phyloP scores from a whole-genome alignment of 2,329 filamentous ascomycete genomes.

The Basipetospora chlamydospora region DNA sequence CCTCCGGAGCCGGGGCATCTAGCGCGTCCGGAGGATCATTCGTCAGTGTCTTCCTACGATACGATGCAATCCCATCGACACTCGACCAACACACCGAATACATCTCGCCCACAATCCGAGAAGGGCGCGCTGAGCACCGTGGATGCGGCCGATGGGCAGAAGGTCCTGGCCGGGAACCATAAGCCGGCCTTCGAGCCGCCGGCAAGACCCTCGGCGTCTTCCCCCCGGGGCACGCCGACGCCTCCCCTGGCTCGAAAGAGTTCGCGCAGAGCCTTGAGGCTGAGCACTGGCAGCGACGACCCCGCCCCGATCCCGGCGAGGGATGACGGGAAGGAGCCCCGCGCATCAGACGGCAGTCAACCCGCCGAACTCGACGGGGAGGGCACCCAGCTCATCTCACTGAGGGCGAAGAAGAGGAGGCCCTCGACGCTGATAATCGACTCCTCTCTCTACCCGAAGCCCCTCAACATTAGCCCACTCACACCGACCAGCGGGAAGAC shows the following conservation, averaged over 20 bases:
- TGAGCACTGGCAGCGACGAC: not conserved
- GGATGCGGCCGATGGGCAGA: constrained; percentile 4
- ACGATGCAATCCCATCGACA: constrained; percentile 14
- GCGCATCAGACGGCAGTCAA: no score
- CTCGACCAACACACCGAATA: constrained; percentile 22
- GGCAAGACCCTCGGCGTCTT: no score
- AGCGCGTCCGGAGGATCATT: constrained; percentile 21
- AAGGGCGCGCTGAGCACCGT: constrained; percentile 7
- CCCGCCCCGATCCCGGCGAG: not conserved
- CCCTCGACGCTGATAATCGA: no score
- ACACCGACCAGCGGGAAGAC: no score
- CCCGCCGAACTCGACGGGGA: not conserved
- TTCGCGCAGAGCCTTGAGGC: constrained; percentile 4
- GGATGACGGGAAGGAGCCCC: no score
- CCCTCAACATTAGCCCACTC: no score
- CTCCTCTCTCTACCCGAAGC: not conserved
- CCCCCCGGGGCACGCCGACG: constrained; percentile 12
- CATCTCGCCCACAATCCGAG: constrained; percentile 25
- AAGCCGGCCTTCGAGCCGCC: constrained; percentile 1
- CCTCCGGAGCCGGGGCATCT: constrained; percentile 4
- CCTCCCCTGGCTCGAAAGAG: constrained; percentile 9
- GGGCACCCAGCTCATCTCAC: not conserved
- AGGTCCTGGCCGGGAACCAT: constrained; percentile 7
- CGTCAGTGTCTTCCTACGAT: constrained; percentile 22
- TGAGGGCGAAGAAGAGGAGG: not conserved